These are phyloP conservation scores for Aspergillus avenaceus DNA, from an alignment of 495 filamentous ascomycete species.

Conservation along the genomic window DNA sequence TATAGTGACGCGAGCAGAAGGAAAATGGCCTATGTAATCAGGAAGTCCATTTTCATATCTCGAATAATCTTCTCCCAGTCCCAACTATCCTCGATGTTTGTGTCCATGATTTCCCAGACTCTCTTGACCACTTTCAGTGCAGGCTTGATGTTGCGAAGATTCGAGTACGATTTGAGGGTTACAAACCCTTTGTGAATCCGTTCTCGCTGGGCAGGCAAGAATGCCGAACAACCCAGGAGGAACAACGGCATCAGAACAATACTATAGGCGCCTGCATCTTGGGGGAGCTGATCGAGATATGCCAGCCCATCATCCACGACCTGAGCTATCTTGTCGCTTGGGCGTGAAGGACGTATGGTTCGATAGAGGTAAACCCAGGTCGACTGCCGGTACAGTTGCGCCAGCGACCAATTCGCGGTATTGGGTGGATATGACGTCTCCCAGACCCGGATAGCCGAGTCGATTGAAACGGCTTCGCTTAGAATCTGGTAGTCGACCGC, in stretches of 20 bases:
- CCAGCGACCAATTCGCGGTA: constrained; percentile 69
- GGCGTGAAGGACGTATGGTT: constrained; percentile 72
- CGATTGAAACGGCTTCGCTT: constrained; percentile 72
- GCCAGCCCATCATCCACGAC: constrained; percentile 77
- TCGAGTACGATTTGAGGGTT: constrained; percentile 69
- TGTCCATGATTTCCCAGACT: constrained; percentile 81
- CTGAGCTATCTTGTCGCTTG: constrained; percentile 61
- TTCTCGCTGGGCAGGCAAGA: constrained; percentile 62
- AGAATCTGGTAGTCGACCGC: constrained; percentile 71
- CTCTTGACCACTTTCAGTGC: constrained; percentile 71
- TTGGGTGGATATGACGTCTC: constrained; percentile 64
- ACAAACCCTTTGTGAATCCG: constrained; percentile 65
- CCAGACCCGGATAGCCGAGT: constrained; percentile 73
- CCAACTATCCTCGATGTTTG: constrained; percentile 70
- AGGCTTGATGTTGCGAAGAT: constrained; percentile 75
- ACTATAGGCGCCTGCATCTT: constrained; percentile 62
- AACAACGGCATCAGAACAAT: constrained; percentile 87
- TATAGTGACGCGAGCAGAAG: constrained; percentile 7
- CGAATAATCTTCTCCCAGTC: constrained; percentile 85
- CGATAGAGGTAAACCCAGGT: constrained; percentile 89
- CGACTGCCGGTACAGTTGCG: constrained; percentile 81
- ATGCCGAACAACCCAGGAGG: constrained; percentile 82
- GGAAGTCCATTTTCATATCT: constrained; percentile 75
- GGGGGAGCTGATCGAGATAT: constrained; percentile 58
- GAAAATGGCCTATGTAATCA: constrained; percentile 53